Conservation (phyloP, 169 alveolate genomes). For the Plasmodium reichenowi region DNA sequence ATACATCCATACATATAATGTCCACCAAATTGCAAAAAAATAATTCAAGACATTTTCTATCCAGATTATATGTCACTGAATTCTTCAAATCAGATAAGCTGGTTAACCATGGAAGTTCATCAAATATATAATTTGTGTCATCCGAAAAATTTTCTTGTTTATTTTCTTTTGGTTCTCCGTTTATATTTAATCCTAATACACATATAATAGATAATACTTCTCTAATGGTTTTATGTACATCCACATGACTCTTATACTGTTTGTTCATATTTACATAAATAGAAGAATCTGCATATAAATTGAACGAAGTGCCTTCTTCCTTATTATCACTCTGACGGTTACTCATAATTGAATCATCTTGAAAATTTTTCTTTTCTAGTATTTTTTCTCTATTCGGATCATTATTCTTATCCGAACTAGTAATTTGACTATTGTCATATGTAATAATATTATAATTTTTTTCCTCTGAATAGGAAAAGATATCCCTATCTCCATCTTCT, state of each 20-base stretch:
- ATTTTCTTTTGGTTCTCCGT: constrained; percentile 40
- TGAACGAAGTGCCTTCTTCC: background rate
- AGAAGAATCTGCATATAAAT: constrained; percentile 4
- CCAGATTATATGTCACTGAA: constrained; percentile 67
- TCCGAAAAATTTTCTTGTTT: background rate
- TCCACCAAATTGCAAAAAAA: constrained; percentile 72
- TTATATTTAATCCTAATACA: constrained; percentile 64
- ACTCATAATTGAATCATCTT: background rate
- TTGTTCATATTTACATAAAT: constrained; percentile 18
- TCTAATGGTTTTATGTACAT: constrained; percentile 42
- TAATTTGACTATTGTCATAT: background rate
- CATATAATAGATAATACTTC: constrained; percentile 62
- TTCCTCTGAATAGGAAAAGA: constrained; percentile 9
- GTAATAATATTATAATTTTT: constrained; percentile 4
- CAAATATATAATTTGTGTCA: constrained; percentile 10
- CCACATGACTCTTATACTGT: constrained; percentile 5
- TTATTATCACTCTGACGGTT: background rate
- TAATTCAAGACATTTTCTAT: constrained; percentile 57
- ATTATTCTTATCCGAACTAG: background rate
- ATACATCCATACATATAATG: constrained; percentile 51
- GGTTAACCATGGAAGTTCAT: constrained; percentile 74
- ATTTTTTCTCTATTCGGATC: background rate
- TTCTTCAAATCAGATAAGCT: constrained; percentile 60
- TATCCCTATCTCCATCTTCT: background rate
- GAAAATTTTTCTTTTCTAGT: constrained; percentile 6